phyloP scores from a whole-genome alignment of 2,329 filamentous ascomycete genomes.

The Diaporthe vexans region DNA sequence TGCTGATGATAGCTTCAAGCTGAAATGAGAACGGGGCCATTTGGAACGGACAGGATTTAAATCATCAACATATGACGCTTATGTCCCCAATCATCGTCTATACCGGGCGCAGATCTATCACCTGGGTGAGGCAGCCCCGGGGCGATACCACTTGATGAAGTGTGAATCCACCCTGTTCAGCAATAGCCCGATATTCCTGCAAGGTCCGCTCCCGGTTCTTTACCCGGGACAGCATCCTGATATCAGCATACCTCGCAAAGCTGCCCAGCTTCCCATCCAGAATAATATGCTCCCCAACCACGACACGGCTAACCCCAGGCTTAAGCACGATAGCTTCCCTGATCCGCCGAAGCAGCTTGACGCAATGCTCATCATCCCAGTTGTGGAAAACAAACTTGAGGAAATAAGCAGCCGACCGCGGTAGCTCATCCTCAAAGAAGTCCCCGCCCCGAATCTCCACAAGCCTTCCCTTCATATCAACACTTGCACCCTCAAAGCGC shows the following conservation, averaged over 20 bases:
- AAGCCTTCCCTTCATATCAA: not conserved
- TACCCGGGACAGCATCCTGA: constrained; percentile 5
- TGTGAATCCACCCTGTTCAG: not conserved
- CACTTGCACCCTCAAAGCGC: not conserved
- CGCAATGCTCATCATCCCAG: not conserved
- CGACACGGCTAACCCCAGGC: constrained; percentile 2
- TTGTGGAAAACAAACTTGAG: constrained; percentile 14
- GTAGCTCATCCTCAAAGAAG: not conserved
- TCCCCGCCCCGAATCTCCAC: not conserved
- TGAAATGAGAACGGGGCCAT: too few relatives aligned
- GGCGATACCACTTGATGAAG: constrained; percentile 2
- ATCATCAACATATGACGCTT: not conserved
- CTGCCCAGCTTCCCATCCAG: constrained; percentile 1
- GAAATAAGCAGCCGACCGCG: not conserved
- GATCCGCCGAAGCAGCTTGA: not conserved
- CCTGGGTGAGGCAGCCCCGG: constrained; percentile 8
- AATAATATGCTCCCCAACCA: constrained; percentile 15
- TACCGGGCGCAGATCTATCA: constrained; percentile 9
- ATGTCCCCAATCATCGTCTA: not conserved
- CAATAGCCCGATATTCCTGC: not conserved
- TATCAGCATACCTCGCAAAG: constrained; percentile 2
- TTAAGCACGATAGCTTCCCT: not conserved
- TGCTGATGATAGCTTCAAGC: not conserved
- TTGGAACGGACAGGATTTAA: too few relatives aligned
- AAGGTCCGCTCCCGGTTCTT: constrained; percentile 3